Evolutionary conservation across 192 early-diverging fungal genomes (phyloP), one percentile per base, ranked within the genome.

Genomic region (Endogone sp.): DNA sequence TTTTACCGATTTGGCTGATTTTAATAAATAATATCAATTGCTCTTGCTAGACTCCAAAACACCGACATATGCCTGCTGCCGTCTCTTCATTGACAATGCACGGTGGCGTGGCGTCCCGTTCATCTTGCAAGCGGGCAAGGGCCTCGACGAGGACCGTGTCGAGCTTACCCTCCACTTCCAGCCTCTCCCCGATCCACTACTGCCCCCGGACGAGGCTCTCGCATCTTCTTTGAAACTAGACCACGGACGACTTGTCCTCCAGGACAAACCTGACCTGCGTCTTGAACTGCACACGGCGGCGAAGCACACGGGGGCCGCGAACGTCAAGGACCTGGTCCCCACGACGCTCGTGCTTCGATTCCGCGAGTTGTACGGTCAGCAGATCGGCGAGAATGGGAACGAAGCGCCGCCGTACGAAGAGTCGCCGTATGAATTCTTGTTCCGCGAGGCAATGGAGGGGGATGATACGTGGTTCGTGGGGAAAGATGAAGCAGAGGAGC

Each of bases 131-230:
- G 89, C 89, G 49, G 94, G 94, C 61, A 95, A 95, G 75, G 94
- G 91, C n/a, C 77, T 96, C 68, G 88, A 98, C 76, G 88, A 93
- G 71, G 90, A 87, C 75, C 96, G 96, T 75, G 92, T 92, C 67
- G 91, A 94, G 64, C 82, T 98, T 68, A 92, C 94, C 68, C 90
- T 98, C 71, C 96, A 98, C 78, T 98, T 98, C 88, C 89, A 91
- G 70, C 90, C 94, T 69, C 79, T 89, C 27, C 77, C 83, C 59
- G 89, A 92, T 0, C 82, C 90, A 65, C 83, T 88, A 4, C 96
- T 93, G 23, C 22, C 23, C 27, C 8, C 4, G 4, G 23, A 6
- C 59, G 4, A 4, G 8, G 4, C 59, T 9, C 4, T 10, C 59
- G 59, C 59, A 9, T 9, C 22, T 9, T 23, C 22, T 20, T n/a